phyloP scores from a whole-genome alignment of 2,329 filamentous ascomycete genomes.

The Pestalotiopsis sp. region DNA sequence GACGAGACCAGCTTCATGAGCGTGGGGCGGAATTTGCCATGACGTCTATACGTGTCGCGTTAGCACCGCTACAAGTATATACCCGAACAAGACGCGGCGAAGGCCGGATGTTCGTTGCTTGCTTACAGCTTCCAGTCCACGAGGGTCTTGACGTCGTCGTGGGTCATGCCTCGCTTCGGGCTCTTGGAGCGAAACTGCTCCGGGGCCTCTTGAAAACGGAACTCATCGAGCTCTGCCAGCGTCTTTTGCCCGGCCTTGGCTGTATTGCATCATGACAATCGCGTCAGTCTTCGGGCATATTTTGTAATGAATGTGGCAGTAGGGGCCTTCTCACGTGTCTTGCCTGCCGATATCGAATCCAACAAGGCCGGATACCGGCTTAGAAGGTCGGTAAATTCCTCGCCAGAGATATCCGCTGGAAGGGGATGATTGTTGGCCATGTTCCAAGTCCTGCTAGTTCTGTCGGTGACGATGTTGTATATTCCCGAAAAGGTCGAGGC shows the following conservation, averaged over 20 bases:
- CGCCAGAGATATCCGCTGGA: conserved; percentile 28
- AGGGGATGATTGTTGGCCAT: conserved; percentile 23
- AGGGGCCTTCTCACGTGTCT: conserved; percentile 39
- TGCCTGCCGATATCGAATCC: conserved; percentile 46
- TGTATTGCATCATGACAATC: conserved; percentile 23
- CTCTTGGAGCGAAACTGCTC: conserved; percentile 42
- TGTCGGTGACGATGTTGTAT: neutral
- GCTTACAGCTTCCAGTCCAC: conserved; percentile 75
- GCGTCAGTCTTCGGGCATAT: neutral
- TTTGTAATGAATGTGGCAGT: too few relatives aligned
- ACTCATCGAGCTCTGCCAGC: conserved; percentile 61
- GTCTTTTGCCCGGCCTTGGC: conserved; percentile 53
- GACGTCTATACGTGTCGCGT: conserved; percentile 43
- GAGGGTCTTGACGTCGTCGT: conserved; percentile 61
- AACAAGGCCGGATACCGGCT: conserved; percentile 42
- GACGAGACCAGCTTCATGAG: conserved; percentile 63
- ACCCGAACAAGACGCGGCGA: too few relatives aligned
- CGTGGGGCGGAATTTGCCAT: conserved; percentile 65
- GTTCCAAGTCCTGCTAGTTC: neutral
- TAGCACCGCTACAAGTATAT: too few relatives aligned
- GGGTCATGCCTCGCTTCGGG: conserved; percentile 46
- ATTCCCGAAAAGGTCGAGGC: neutral
- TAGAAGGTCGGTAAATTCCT: conserved; percentile 40
- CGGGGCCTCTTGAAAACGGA: conserved; percentile 60
- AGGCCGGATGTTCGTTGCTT: too few relatives aligned